These are phyloP conservation scores for Cercospora zeae-maydis DNA, from an alignment of 2,329 filamentous ascomycete genomes.

Conservation along the genomic window DNA sequence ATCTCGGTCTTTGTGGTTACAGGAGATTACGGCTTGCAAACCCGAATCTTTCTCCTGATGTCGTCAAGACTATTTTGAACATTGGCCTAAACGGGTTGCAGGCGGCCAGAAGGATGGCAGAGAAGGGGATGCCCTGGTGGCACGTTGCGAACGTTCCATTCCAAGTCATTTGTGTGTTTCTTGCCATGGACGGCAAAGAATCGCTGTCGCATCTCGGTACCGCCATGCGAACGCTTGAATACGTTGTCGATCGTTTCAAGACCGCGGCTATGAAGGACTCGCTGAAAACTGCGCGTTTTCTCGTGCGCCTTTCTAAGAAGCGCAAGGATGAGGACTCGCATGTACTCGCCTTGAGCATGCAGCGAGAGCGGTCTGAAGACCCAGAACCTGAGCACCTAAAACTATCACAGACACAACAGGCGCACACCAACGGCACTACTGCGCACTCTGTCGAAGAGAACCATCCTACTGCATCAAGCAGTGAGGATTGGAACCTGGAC, in stretches of 20 bases:
- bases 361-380: conserved; percentile 23
- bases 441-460: conserved; percentile 13
- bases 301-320: conserved; percentile 50
- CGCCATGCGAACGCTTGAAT: conserved; percentile 45
- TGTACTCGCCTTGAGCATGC: conserved; percentile 22
- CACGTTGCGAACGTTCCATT: conserved; percentile 60
- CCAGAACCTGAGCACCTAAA: conserved; percentile 23
- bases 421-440: conserved; percentile 11
- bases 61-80: conserved; percentile 48
- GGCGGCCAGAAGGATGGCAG: conserved; percentile 48
- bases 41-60: conserved; percentile 42
- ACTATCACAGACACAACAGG: neutral
- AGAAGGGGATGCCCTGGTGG: conserved; percentile 53
- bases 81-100: conserved; percentile 47
- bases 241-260: conserved; percentile 33
- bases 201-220: conserved; percentile 49
- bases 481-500: conserved; percentile 36
- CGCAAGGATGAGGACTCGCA: conserved; percentile 31
- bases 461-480: conserved; percentile 27
- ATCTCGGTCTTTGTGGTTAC: conserved; percentile 55
- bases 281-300: conserved; percentile 52
- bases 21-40: conserved; percentile 53
- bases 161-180: conserved; percentile 54
- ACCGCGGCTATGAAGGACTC: conserved; percentile 48
- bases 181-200: conserved; percentile 53